Percentiles rank a stretch among this genome's conserved stretches.
Conservation (phyloP, 441 rosid genomes). For the Gossypium aridum region DNA sequence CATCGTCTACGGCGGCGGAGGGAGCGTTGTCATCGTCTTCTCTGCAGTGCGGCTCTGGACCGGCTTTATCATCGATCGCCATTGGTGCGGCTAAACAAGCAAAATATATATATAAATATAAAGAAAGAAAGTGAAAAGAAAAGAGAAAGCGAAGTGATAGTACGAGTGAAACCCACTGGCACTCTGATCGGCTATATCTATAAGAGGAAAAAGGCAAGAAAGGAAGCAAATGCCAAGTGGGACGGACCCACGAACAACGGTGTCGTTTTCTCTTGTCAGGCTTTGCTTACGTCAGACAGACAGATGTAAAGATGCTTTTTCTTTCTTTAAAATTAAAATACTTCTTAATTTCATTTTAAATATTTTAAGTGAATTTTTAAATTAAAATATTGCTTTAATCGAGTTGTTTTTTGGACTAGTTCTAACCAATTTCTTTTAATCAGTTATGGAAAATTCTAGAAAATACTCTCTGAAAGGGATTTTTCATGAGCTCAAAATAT, state of each 20-base stretch:
- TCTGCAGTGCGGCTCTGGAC: conserved; percentile 26
- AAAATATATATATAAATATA: too few species aligned
- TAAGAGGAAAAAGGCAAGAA: background rate
- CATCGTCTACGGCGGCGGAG: conserved; percentile 48
- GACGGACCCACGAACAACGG: background rate
- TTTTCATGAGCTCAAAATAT: too few species aligned
- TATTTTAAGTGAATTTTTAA: too few species aligned
- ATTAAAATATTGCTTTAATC: too few species aligned
- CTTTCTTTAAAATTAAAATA: background rate
- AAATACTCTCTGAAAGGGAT: too few species aligned
- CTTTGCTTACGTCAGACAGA: background rate
- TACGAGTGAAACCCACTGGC: background rate
- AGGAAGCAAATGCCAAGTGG: background rate
- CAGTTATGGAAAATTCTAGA: too few species aligned
- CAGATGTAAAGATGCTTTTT: background rate
- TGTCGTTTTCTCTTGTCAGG: background rate
- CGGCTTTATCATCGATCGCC: conserved; percentile 40
- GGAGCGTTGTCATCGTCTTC: conserved; percentile 48
- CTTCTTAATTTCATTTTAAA: too few species aligned
- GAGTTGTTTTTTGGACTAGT: too few species aligned
- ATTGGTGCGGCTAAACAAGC: conserved; percentile 13
- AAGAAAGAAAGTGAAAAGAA: background rate
- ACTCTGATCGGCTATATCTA: too few species aligned
- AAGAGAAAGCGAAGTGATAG: background rate
- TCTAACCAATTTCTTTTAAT: too few species aligned